Evolutionary conservation across 2,329 filamentous ascomycete species (phyloP).

Genomic region (Fusarium paranaense): DNA sequence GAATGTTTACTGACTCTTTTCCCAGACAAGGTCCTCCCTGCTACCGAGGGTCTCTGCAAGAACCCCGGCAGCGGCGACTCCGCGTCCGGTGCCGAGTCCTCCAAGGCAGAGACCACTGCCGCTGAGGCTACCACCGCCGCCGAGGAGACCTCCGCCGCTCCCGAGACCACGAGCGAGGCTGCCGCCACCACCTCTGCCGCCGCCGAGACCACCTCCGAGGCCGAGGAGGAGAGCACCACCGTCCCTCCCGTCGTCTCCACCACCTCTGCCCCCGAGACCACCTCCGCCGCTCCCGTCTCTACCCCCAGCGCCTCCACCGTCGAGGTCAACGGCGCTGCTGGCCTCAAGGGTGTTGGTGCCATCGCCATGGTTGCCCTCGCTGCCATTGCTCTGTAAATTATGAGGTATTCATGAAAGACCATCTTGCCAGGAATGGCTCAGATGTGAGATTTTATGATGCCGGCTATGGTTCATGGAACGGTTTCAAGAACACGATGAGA

Average conservation of each 20-base stretch:
- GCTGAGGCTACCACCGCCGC: slow-evolving; percentile 38
- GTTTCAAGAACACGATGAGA: slow-evolving; percentile 1
- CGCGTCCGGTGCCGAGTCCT: slow-evolving; percentile 14
- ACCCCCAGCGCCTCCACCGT: slow-evolving; percentile 30
- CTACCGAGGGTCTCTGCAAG: slow-evolving; percentile 51
- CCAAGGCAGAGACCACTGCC: slow-evolving; percentile 42
- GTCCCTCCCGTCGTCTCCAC: slow-evolving; percentile 17
- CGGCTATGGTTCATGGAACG: neutral
- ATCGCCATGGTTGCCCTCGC: slow-evolving; percentile 49
- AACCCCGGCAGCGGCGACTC: slow-evolving; percentile 7
- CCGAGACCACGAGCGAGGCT: slow-evolving; percentile 7
- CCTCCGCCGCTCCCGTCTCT: neutral
- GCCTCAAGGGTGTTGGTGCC: slow-evolving; percentile 47
- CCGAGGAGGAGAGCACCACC: slow-evolving; percentile 26
- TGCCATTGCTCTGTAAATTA: slow-evolving; percentile 53
- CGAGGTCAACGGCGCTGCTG: slow-evolving; percentile 47
- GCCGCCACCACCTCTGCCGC: slow-evolving; percentile 10
- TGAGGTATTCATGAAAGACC: neutral
- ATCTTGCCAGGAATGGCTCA: neutral
- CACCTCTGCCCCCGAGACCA: slow-evolving; percentile 14
- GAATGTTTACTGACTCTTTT: slow-evolving; percentile 26
- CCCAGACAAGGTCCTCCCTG: slow-evolving; percentile 54
- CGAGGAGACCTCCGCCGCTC: neutral
- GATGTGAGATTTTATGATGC: neutral
- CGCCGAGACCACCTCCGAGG: slow-evolving; percentile 12